Percentiles rank a stretch among this genome's conserved stretches.
Conservation (phyloP, 23 red algal species). For the Gracilariopsis chorda region DNA sequence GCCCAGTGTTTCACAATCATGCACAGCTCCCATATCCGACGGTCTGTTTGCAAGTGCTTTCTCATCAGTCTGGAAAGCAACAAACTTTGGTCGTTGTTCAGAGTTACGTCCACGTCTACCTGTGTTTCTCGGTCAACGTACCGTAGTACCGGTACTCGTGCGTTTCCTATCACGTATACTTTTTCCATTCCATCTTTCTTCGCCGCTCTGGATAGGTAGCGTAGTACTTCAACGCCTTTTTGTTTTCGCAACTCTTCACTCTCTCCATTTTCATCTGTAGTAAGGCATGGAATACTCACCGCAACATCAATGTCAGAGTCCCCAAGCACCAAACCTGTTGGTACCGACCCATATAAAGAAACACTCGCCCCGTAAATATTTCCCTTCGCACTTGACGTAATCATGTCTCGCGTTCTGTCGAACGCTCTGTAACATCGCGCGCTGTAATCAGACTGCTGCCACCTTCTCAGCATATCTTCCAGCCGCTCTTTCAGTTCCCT, state of each 20-base stretch:
- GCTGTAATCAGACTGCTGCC: background rate
- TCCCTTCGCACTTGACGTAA: background rate
- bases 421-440: background rate
- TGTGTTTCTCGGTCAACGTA: constrained; percentile 30
- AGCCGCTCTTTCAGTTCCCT: background rate
- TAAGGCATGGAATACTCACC: background rate
- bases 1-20: constrained; percentile 57
- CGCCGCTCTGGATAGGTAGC: background rate
- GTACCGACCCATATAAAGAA: constrained; percentile 31
- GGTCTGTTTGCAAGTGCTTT: constrained; percentile 17
- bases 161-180: background rate
- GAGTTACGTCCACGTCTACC: constrained; percentile 50
- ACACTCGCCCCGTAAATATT: constrained; percentile 34
- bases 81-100: constrained; percentile 14
- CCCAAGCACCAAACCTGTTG: constrained; percentile 8
- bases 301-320: constrained; percentile 53
- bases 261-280: background rate
- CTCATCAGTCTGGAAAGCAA: constrained; percentile 27
- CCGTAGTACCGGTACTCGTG: constrained; percentile 28
- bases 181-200: constrained; percentile 14
- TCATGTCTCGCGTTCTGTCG: background rate
- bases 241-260: background rate
- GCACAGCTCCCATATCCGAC: constrained; percentile 47
- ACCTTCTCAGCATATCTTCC: background rate
- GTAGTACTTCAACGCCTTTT: background rate